These are phyloP conservation scores for Casuarina glauca DNA, from an alignment of 306 rosid genomes.

Conservation along the genomic window DNA sequence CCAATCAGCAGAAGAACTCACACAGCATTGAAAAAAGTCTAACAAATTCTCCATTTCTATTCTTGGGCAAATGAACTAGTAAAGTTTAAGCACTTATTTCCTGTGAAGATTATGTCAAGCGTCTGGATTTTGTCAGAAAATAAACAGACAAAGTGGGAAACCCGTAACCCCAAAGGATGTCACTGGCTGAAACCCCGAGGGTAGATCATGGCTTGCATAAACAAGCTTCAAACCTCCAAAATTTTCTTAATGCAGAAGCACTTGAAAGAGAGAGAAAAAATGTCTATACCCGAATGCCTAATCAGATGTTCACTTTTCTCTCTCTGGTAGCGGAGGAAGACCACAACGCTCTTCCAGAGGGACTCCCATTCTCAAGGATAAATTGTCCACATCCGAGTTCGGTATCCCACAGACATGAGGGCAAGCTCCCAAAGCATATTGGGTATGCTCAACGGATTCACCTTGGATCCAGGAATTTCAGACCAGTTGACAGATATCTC, in stretches of 20 bases:
- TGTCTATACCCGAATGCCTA: neutral
- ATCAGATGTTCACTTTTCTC: constrained; percentile 4
- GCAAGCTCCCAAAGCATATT: constrained; percentile 98
- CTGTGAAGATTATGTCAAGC: too few species aligned
- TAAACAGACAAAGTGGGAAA: too few species aligned
- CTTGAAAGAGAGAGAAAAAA: constrained; percentile 6
- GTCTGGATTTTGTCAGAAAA: too few species aligned
- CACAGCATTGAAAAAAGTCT: too few species aligned
- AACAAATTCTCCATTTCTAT: too few species aligned
- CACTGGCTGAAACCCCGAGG: neutral
- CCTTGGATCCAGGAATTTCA: constrained; percentile 99
- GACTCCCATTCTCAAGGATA: constrained; percentile 36
- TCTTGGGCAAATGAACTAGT: too few species aligned
- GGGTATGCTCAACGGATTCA: constrained; percentile 85
- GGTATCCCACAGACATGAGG: constrained; percentile 89
- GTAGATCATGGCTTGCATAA: neutral
- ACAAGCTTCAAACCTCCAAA: neutral
- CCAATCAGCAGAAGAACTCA: too few species aligned
- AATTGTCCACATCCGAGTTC: constrained; percentile 86
- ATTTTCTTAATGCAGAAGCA: neutral
- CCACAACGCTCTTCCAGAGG: constrained; percentile 1
- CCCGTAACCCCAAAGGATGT: neutral
- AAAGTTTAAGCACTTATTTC: too few species aligned
- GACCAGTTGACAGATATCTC: constrained; percentile 92
- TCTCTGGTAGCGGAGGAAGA: neutral